Evolutionary conservation across 192 early-diverging fungal species (phyloP).

Genomic region (Coemansia sp.): DNA sequence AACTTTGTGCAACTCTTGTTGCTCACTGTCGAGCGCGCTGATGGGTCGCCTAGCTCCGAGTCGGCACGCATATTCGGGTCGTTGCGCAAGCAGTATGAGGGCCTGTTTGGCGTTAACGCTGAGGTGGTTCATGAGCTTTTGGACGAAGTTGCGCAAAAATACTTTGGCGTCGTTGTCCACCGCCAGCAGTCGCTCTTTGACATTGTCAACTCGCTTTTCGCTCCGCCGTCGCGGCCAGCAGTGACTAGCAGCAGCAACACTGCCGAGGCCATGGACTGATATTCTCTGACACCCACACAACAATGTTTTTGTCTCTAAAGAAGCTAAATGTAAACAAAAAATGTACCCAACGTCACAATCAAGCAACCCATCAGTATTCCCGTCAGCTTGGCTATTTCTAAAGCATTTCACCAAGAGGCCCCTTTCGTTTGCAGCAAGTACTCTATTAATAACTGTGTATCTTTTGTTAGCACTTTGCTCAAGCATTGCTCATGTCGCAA

Average conservation of each 20-base stretch:
- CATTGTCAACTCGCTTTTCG: conserved; percentile 46
- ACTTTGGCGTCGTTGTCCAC: conserved; percentile 51
- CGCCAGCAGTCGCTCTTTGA: conserved; percentile 51
- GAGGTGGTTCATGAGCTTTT: conserved; percentile 24
- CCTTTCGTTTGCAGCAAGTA: no score
- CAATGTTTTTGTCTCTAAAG: no score
- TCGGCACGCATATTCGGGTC: conserved; percentile 18
- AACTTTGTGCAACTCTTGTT: conserved; percentile 70
- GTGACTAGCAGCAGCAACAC: conserved; percentile 11
- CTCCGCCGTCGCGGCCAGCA: conserved; percentile 27
- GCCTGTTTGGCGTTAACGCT: conserved; percentile 35
- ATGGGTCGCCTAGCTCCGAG: conserved; percentile 25
- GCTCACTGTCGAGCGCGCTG: conserved; percentile 59
- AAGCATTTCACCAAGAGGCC: no score
- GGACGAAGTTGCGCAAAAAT: conserved; percentile 41
- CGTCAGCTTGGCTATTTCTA: no score
- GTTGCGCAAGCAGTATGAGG: conserved; percentile 33
- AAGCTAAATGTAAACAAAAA: no score
- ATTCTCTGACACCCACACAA: not conserved
- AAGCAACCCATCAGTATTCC: no score
- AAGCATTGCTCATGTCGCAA: conserved; percentile 31
- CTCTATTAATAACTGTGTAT: not conserved
- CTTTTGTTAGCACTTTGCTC: no score
- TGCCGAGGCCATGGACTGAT: conserved; percentile 40
- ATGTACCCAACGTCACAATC: no score